Percentiles rank a stretch among this genome's conserved stretches.
Conservation (phyloP, 2,329 filamentous ascomycete species). For the Epichloe scottii region DNA sequence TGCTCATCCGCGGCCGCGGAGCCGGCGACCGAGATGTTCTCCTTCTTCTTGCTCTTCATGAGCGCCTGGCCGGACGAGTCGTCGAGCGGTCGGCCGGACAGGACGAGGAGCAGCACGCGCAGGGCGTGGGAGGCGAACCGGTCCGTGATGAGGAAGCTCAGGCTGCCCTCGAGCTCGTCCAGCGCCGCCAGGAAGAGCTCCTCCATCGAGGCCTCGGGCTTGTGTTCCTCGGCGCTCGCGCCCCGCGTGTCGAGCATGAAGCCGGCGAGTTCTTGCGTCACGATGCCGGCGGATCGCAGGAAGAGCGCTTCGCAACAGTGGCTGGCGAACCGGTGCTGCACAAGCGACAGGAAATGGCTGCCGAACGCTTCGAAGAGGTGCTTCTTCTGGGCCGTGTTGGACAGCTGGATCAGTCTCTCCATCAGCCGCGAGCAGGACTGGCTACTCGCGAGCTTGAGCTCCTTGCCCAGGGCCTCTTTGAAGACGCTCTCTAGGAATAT, state of each 20-base stretch:
- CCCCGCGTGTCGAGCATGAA: slow-evolving; percentile 31
- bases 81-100: slow-evolving; percentile 72
- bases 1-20: slow-evolving; percentile 36
- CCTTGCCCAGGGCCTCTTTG: slow-evolving; percentile 77
- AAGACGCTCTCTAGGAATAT: slow-evolving; percentile 73
- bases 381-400: slow-evolving; percentile 70
- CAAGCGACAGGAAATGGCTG: slow-evolving; percentile 75
- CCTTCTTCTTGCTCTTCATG: slow-evolving; percentile 88
- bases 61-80: slow-evolving; percentile 56
- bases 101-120: slow-evolving; percentile 70
- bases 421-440: slow-evolving; percentile 90
- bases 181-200: slow-evolving; percentile 71
- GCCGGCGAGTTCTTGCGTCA: slow-evolving; percentile 57
- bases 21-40: slow-evolving; percentile 57
- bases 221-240: slow-evolving; percentile 28
- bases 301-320: slow-evolving; percentile 96
- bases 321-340: slow-evolving; percentile 92
- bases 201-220: slow-evolving; percentile 58
- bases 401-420: slow-evolving; percentile 80
- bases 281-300: slow-evolving; percentile 63
- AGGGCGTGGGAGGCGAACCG: slow-evolving; percentile 82
- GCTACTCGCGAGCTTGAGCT: slow-evolving; percentile 89
- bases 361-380: slow-evolving; percentile 73
- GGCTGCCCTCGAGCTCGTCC: slow-evolving; percentile 75
- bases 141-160: slow-evolving; percentile 77